These are phyloP conservation scores for Mycena capillaripes DNA, from an alignment of 768 basidiomycete species.

Conservation along the genomic window DNA sequence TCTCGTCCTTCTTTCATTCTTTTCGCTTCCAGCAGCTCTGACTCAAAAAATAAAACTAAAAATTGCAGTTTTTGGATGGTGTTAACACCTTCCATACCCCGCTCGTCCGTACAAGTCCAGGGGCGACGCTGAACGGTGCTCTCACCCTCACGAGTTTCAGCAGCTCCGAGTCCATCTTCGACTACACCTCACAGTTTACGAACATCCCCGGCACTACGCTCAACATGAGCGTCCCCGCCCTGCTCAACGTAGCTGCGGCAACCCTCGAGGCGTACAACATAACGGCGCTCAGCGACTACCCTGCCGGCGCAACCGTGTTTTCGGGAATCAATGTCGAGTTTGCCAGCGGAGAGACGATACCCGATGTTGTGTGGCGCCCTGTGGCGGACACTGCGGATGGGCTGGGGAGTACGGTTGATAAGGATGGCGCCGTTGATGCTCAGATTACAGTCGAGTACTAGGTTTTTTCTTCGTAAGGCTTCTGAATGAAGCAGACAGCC, in stretches of 20 bases:
- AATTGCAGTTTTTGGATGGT: not conserved
- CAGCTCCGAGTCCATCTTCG: not conserved
- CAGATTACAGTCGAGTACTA: constrained; percentile 1
- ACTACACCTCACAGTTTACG: not conserved
- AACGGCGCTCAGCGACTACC: not conserved
- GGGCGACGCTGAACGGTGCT: not conserved
- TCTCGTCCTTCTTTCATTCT: not conserved
- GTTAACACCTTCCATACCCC: not conserved
- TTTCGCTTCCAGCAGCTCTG: not conserved
- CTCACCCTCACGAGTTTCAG: not conserved
- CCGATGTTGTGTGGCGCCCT: not conserved
- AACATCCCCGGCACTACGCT: constrained; percentile 3
- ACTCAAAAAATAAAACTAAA: not conserved
- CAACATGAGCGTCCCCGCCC: not conserved
- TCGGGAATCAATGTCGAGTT: not conserved
- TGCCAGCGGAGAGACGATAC: not conserved
- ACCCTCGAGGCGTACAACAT: constrained; percentile 1
- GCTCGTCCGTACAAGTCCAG: not conserved
- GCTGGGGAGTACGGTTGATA: not conserved
- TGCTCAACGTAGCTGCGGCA: not conserved
- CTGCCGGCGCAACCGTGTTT: not conserved
- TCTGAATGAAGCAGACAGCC: too few species aligned
- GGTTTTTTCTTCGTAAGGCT: too few species aligned
- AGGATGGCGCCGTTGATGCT: not conserved
- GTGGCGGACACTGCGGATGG: not conserved